Evolutionary conservation across 805 yeast genomes (phyloP).

Genomic region (Candida qinlingensis): DNA sequence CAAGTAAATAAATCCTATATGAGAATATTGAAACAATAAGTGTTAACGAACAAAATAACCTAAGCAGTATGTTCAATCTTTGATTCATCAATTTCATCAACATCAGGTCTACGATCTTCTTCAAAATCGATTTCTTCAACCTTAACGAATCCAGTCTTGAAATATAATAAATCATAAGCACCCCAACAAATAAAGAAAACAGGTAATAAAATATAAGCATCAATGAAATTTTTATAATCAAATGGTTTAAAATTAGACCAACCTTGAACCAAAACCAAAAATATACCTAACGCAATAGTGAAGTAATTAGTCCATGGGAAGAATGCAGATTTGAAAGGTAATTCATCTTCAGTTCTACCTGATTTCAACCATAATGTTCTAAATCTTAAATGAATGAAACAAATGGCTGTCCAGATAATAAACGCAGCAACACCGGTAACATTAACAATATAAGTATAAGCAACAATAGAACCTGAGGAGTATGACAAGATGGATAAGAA

Average conservation of each 20-base stretch:
- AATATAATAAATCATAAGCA: constrained; percentile 34
- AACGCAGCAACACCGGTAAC: constrained; percentile 73
- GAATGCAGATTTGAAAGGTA: constrained; percentile 66
- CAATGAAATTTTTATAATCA: constrained; percentile 45
- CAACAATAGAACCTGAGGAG: constrained; percentile 47
- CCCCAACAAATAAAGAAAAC: constrained; percentile 43
- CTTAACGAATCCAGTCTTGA: constrained; percentile 35
- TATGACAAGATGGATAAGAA: constrained; percentile 53
- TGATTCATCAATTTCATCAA: constrained; percentile 14
- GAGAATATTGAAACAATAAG: neutral
- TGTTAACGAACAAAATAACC: neutral
- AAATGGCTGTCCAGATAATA: constrained; percentile 64
- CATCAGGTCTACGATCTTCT: constrained; percentile 44
- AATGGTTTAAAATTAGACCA: constrained; percentile 47
- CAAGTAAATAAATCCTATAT: too few relatives aligned
- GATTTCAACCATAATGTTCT: constrained; percentile 57
- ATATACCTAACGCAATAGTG: constrained; percentile 33
- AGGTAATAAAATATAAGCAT: constrained; percentile 60
- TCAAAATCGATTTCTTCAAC: constrained; percentile 40
- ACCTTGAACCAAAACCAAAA: constrained; percentile 42
- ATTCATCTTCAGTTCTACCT: constrained; percentile 54
- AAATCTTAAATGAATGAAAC: constrained; percentile 59
- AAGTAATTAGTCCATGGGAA: constrained; percentile 37
- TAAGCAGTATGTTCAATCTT: neutral
- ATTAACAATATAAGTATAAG: constrained; percentile 65